Evolutionary conservation across 805 yeast species (phyloP).

Genomic region (Yarrowia hollandica): DNA sequence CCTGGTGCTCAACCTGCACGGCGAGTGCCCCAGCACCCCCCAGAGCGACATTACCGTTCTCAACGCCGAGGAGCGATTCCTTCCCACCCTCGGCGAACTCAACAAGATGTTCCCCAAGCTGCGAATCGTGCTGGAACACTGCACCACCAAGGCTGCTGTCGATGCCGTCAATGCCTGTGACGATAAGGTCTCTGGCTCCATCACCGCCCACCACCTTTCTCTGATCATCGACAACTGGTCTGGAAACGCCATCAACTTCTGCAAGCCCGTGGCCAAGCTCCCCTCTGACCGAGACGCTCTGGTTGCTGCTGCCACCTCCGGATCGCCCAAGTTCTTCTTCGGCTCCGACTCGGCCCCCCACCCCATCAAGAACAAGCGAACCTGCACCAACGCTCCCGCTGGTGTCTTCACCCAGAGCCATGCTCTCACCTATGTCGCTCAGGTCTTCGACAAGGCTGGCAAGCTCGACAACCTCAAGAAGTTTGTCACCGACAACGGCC

Average conservation of each 20-base stretch:
- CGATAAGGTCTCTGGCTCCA: slow-evolving; percentile 80
- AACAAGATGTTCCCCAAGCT: slow-evolving; percentile 82
- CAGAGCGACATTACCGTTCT: slow-evolving; percentile 73
- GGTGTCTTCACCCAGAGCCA: slow-evolving; percentile 92
- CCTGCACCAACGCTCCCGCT: slow-evolving; percentile 87
- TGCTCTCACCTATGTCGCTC: slow-evolving; percentile 81
- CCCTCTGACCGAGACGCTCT: slow-evolving; percentile 82
- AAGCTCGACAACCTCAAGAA: slow-evolving; percentile 64
- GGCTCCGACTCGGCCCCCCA: slow-evolving; percentile 99
- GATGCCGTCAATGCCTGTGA: slow-evolving; percentile 73
- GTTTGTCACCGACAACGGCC: slow-evolving; percentile 77
- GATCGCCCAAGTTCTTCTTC: slow-evolving; percentile 88
- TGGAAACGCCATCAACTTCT: slow-evolving; percentile 89
- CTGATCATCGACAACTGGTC: slow-evolving; percentile 95
- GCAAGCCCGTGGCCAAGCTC: slow-evolving; percentile 96
- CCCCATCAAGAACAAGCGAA: slow-evolving; percentile 74
- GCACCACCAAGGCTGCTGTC: slow-evolving; percentile 88
- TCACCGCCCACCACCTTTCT: slow-evolving; percentile 92
- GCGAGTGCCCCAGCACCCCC: slow-evolving; percentile 71
- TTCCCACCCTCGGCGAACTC: slow-evolving; percentile 81
- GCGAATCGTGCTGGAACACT: slow-evolving; percentile 88
- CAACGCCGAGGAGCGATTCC: slow-evolving; percentile 89
- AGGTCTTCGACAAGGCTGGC: slow-evolving; percentile 69
- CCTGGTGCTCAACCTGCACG: slow-evolving; percentile 85
- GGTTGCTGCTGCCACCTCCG: slow-evolving; percentile 84